These are phyloP conservation scores for Asclepias syriaca DNA, from an alignment of 257 asterid genomes.

Conservation along the genomic window DNA sequence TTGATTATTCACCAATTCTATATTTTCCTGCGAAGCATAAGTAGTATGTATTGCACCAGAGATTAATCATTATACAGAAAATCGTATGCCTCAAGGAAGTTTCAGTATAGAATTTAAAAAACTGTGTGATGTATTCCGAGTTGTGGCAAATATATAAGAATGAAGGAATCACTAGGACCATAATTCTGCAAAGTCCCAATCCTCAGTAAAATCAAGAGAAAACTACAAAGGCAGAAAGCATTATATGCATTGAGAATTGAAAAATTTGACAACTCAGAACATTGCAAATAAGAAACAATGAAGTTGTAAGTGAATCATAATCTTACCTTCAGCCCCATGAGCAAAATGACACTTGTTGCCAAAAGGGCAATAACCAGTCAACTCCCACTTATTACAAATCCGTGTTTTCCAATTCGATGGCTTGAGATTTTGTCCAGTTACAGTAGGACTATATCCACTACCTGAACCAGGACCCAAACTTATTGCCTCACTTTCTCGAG, in stretches of 20 bases:
- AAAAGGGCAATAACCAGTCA: slow-evolving; percentile 73
- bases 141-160: background rate
- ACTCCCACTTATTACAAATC: slow-evolving; percentile 83
- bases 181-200: background rate
- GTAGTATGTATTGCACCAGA: too few relatives aligned
- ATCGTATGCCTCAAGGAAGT: too few relatives aligned
- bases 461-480: slow-evolving; percentile 59
- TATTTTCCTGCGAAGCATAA: too few relatives aligned
- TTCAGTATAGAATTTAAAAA: background rate
- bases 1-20: too few relatives aligned
- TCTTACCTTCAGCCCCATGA: slow-evolving; percentile 61
- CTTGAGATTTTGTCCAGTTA: slow-evolving; percentile 39
- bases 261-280: background rate
- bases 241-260: background rate
- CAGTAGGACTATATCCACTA: slow-evolving; percentile 40
- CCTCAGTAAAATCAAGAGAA: background rate
- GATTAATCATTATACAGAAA: too few relatives aligned
- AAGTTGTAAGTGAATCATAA: slow-evolving; percentile 9
- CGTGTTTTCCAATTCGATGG: slow-evolving; percentile 86
- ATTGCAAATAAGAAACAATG: background rate
- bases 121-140: background rate
- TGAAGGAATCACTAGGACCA: background rate
- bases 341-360: slow-evolving; percentile 89
- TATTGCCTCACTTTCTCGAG: slow-evolving; percentile 73
- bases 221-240: background rate